phyloP scores from a whole-genome alignment of 352 stramenopile genomes.

The Globisporangium acanthophoron region DNA sequence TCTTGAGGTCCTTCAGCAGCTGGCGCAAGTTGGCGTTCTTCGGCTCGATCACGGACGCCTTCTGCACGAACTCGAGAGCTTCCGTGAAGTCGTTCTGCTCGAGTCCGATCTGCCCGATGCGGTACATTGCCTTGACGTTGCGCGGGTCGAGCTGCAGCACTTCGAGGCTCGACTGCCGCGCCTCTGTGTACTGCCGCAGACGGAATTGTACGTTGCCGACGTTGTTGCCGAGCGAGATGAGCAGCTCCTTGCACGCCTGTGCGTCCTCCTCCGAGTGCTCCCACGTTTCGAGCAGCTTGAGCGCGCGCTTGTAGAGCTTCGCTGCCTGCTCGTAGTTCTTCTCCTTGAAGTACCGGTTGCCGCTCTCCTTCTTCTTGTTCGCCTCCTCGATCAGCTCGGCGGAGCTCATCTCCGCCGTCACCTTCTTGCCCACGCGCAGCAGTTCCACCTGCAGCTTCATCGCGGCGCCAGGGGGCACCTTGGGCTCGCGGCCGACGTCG shows the following conservation, averaged over 20 bases:
- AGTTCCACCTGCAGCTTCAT: constrained; percentile 60
- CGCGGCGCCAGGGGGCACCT: constrained; percentile 38
- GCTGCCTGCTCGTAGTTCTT: constrained; percentile 81
- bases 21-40: constrained; percentile 63
- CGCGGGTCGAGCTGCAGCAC: constrained; percentile 65
- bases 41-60: constrained; percentile 59
- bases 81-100: constrained; percentile 73
- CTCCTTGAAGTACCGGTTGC: constrained; percentile 75
- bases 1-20: constrained; percentile 55
- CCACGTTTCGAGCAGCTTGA: constrained; percentile 78
- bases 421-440: constrained; percentile 54
- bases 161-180: constrained; percentile 69
- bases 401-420: constrained; percentile 68
- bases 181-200: constrained; percentile 68
- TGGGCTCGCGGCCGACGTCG: constrained; percentile 48
- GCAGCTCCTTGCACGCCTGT: constrained; percentile 62
- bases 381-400: constrained; percentile 69
- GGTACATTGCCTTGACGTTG: constrained; percentile 82
- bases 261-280: constrained; percentile 49
- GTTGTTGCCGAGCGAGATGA: constrained; percentile 78
- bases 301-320: constrained; percentile 78
- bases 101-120: constrained; percentile 59
- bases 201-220: constrained; percentile 80
- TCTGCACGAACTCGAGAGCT: constrained; percentile 46
- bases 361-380: constrained; percentile 79